These are phyloP conservation scores for Chlorella sp. DNA, from an alignment of 139 green algal genomes.

Conservation along the genomic window DNA sequence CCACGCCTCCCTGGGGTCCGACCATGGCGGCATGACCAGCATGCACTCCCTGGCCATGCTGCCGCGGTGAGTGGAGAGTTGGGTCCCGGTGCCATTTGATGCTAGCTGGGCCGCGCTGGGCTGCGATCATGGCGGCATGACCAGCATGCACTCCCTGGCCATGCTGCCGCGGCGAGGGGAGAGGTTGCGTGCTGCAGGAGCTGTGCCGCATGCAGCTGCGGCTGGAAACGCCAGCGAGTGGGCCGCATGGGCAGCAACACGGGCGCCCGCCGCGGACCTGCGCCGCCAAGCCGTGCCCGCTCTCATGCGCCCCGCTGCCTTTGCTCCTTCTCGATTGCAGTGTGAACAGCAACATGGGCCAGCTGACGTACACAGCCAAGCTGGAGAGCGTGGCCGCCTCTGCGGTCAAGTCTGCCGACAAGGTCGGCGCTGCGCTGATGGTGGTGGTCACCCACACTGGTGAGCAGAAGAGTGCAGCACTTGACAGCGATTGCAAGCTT, in stretches of 20 bases:
- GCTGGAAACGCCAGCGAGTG: no score
- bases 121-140: not conserved
- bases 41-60: conserved; percentile 14
- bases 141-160: not conserved
- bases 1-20: conserved; percentile 19
- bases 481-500: not conserved
- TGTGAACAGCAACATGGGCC: conserved; percentile 20
- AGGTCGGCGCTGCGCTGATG: conserved; percentile 77
- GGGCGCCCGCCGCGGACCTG: no score
- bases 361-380: conserved; percentile 58
- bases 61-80: conserved; percentile 11
- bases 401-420: conserved; percentile 88
- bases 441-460: conserved; percentile 83
- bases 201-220: no score
- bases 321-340: not conserved
- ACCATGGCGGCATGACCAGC: conserved; percentile 28
- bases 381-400: conserved; percentile 86
- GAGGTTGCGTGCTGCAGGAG: no score
- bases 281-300: no score
- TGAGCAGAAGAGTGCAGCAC: not conserved
- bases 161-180: not conserved
- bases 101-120: not conserved
- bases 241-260: no score
- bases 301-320: not conserved
- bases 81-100: not conserved